These are phyloP conservation scores for Diaporthe citrichinensis DNA, from an alignment of 2,329 filamentous ascomycete species.

Conservation along the genomic window DNA sequence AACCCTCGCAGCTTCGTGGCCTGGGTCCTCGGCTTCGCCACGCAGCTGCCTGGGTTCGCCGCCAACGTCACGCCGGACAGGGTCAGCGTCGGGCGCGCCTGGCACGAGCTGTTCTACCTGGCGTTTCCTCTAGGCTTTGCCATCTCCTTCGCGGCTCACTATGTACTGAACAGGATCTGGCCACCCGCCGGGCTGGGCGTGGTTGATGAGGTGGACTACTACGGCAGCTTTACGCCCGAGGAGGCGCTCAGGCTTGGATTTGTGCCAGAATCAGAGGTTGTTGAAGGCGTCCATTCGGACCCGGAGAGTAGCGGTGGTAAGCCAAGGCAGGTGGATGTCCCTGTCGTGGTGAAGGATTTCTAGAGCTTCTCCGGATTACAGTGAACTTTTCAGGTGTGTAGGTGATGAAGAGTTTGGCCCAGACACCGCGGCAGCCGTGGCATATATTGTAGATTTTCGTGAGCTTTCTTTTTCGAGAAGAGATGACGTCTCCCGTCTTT, in stretches of 20 bases:
- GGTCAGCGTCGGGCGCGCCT: slow-evolving; percentile 33
- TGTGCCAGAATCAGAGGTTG: slow-evolving; percentile 26
- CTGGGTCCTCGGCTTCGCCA: slow-evolving; percentile 41
- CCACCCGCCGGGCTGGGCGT: slow-evolving; percentile 18
- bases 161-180: slow-evolving; percentile 31
- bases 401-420: too few species aligned
- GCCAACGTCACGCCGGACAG: slow-evolving; percentile 31
- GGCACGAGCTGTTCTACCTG: slow-evolving; percentile 36
- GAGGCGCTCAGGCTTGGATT: slow-evolving; percentile 34
- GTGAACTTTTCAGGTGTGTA: background rate
- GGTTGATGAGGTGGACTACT: slow-evolving; percentile 35
- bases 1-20: slow-evolving; percentile 40
- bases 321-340: slow-evolving; percentile 9
- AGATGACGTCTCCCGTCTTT: too few species aligned
- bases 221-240: slow-evolving; percentile 29
- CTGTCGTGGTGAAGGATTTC: background rate
- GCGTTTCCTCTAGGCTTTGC: slow-evolving; percentile 38
- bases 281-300: slow-evolving; percentile 28
- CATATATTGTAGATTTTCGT: too few species aligned
- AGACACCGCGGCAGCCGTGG: too few species aligned
- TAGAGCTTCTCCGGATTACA: background rate
- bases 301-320: slow-evolving; percentile 12
- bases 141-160: slow-evolving; percentile 38
- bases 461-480: too few species aligned
- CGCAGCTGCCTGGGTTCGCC: slow-evolving; percentile 38